Percentiles rank a stretch among this genome's conserved stretches.
Evolutionary conservation across 352 stramenopile species (phyloP).

Genomic region (Phytopythium montanum): DNA sequence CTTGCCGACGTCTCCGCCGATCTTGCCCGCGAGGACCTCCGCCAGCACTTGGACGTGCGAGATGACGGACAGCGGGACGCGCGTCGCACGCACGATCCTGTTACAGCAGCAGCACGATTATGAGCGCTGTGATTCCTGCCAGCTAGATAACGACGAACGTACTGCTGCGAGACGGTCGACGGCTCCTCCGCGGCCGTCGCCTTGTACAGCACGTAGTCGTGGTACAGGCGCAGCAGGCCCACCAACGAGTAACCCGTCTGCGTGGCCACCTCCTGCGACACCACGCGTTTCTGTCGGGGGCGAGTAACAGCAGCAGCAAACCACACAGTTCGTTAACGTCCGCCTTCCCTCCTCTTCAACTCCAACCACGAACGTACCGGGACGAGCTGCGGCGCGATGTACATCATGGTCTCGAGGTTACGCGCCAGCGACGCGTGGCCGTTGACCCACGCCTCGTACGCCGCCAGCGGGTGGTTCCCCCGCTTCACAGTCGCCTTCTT

Average conservation of each 20-base stretch:
- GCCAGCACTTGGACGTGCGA: conserved; percentile 78
- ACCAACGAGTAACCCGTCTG: conserved; percentile 79
- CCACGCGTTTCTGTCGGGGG: conserved; percentile 41
- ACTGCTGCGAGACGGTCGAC: conserved; percentile 22
- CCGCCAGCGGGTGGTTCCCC: no score
- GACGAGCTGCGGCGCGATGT: conserved; percentile 74
- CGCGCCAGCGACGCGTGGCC: conserved; percentile 55
- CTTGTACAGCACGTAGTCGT: conserved; percentile 84
- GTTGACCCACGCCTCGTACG: conserved; percentile 70
- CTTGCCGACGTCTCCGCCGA: conserved; percentile 60
- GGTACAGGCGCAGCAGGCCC: conserved; percentile 71
- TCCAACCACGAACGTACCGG: conserved; percentile 31
- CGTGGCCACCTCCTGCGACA: conserved; percentile 62
- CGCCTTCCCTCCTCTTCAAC: neutral
- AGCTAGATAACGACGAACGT: neutral
- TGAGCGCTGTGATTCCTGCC: neutral
- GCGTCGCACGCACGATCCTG: conserved; percentile 54
- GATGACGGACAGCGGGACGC: conserved; percentile 73
- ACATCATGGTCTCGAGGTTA: conserved; percentile 77
- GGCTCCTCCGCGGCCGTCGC: conserved; percentile 20
- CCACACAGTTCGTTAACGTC: neutral
- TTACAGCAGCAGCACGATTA: neutral
- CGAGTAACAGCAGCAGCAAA: no score
- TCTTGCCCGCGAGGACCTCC: conserved; percentile 69
- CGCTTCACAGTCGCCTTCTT: conserved; percentile 1